Evolutionary conservation across 1,139 yeast species (phyloP).

Genomic region (Fermentozyma sake): DNA sequence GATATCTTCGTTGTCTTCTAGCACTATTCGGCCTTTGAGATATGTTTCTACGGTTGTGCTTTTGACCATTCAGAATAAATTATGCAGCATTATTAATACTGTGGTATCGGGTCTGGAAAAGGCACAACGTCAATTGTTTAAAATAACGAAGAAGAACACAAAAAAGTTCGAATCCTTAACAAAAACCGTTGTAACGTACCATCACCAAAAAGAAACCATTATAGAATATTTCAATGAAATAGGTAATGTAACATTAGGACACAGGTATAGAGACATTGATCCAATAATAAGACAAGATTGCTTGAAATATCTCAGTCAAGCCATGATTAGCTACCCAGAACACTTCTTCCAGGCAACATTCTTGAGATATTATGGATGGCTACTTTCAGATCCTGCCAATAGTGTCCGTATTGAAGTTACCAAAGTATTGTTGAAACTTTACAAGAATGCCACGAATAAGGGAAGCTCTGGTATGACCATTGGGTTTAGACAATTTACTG

Average conservation of each 20-base stretch:
- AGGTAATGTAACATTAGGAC: slow-evolving; percentile 63
- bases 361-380: slow-evolving; percentile 79
- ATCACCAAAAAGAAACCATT: slow-evolving; percentile 48
- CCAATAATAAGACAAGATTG: slow-evolving; percentile 68
- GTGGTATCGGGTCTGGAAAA: slow-evolving; percentile 41
- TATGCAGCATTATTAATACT: slow-evolving; percentile 50
- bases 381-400: slow-evolving; percentile 64
- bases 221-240: slow-evolving; percentile 61
- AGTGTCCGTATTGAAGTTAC: slow-evolving; percentile 64
- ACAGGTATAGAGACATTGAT: slow-evolving; percentile 80
- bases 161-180: slow-evolving; percentile 38
- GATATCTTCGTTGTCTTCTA: slow-evolving; percentile 69
- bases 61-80: slow-evolving; percentile 53
- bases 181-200: slow-evolving; percentile 43
- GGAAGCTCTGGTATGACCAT: slow-evolving; percentile 15
- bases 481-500: slow-evolving; percentile 68
- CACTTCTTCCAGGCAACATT: slow-evolving; percentile 65
- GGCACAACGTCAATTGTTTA: slow-evolving; percentile 39
- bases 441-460: slow-evolving; percentile 22
- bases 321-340: slow-evolving; percentile 72
- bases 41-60: slow-evolving; percentile 60
- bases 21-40: slow-evolving; percentile 69
- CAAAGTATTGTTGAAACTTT: slow-evolving; percentile 49
- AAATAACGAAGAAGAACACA: slow-evolving; percentile 22
- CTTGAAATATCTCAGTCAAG: slow-evolving; percentile 52